Evolutionary conservation across 31 red algal species (phyloP), one percentile per base, ranked within the genome.

Genomic region (Odonthalia washingtoniensis): DNA sequence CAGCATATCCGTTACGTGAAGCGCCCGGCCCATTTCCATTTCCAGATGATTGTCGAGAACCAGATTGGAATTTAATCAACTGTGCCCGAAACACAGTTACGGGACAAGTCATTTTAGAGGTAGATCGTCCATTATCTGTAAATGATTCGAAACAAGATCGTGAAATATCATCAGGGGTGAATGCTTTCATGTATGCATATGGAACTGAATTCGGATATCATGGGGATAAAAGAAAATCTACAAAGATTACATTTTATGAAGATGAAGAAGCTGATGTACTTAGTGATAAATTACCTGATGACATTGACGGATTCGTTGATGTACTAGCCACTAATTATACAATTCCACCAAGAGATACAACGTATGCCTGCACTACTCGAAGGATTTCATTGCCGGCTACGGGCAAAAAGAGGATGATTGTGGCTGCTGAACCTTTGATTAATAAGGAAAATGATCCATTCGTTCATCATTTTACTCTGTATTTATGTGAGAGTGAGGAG

Each of bases 391-490:
- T 93, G 37, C 40, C 33, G 9, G 40, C 61, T 4, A n/a, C n/a
- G n/a, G 53, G 40, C n/a, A 82, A 69, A 49, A 46, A 83, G 69
- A 42, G 84, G 40, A 87, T 88, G 82, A 87, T 93, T 72, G 84
- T 93, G 3, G 91, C 77, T 39, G 84, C 78, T 5, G 91, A 93
- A 70, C 84, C 91, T 41, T 49, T 93, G 30, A 49, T 93, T 27
- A 78, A 93, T 70, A 57, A 76, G 33, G 52, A 40, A 24, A 53
- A 61, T 0, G 39, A 45, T 83, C 41, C 86, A 0, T 76, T 82
- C 69, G 91, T 93, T 0, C 91, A 93, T 63, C 91, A 93, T 60
- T 83, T 93, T 26, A 83, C 82, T 31, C 68, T 93, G 33, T 93
- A 67, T 33, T 63, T 80, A 6, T 93, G 91, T 30, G 61, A 70